phyloP scores from a whole-genome alignment of 805 yeast genomes.

The Candida railenensis region DNA sequence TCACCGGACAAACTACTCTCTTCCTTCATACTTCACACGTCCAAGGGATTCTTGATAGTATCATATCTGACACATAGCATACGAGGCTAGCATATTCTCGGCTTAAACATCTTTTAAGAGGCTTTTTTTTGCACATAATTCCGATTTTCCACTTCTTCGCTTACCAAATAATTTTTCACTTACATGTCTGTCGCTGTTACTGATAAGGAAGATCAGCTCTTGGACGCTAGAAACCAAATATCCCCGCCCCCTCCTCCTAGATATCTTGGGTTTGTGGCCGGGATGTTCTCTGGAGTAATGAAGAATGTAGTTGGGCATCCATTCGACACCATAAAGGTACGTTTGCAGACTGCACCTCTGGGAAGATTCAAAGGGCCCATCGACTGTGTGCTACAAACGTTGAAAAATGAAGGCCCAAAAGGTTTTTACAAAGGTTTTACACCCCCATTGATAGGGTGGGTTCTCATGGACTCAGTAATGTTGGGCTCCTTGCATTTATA shows the following conservation, averaged over 20 bases:
- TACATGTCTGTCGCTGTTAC: constrained; percentile 23
- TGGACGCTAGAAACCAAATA: constrained; percentile 7
- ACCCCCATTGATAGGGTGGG: constrained; percentile 93
- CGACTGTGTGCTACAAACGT: constrained; percentile 75
- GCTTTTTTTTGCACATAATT: too few species aligned
- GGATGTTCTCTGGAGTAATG: constrained; percentile 82
- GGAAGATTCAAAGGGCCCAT: constrained; percentile 74
- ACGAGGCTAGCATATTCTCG: too few species aligned
- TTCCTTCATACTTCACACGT: too few species aligned
- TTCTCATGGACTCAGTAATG: constrained; percentile 89
- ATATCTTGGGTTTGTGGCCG: constrained; percentile 82
- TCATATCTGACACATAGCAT: too few species aligned
- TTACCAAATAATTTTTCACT: background rate
- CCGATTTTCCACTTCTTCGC: too few species aligned
- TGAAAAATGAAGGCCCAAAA: constrained; percentile 67
- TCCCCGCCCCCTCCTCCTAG: constrained; percentile 35
- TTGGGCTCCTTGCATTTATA: constrained; percentile 83
- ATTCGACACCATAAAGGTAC: constrained; percentile 84
- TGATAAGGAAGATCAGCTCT: constrained; percentile 26
- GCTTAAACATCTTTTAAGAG: too few species aligned
- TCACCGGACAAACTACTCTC: too few species aligned
- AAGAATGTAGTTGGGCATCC: constrained; percentile 93
- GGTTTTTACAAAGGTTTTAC: constrained; percentile 91
- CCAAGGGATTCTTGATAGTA: too few species aligned
- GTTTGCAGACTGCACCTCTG: constrained; percentile 67